phyloP scores from a whole-genome alignment of 192 early-diverging fungal species.

The Gonapodya sp. region DNA sequence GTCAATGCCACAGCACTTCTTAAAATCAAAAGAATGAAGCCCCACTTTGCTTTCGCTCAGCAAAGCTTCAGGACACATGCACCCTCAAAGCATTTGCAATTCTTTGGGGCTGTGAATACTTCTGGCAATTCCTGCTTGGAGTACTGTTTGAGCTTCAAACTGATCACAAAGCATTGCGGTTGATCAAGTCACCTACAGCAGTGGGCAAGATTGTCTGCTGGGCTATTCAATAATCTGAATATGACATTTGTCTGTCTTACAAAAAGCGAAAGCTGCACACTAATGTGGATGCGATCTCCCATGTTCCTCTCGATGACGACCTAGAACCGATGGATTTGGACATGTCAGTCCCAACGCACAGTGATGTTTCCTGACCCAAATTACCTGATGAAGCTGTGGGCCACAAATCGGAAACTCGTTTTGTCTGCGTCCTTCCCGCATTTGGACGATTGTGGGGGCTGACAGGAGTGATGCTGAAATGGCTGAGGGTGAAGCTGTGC shows the following conservation, averaged over 20 bases:
- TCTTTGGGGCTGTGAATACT: slow-evolving; percentile 17
- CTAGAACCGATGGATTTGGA: background rate
- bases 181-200: background rate
- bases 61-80: background rate
- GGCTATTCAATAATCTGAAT: background rate
- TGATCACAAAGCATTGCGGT: background rate
- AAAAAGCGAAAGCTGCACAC: background rate
- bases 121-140: slow-evolving; percentile 14
- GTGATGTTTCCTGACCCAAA: background rate
- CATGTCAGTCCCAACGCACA: background rate
- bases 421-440: background rate
- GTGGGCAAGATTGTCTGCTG: background rate
- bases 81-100: slow-evolving; percentile 18
- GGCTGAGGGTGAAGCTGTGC: background rate
- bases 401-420: background rate
- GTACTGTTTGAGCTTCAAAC: background rate
- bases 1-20: no score
- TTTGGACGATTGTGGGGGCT: background rate
- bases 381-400: background rate
- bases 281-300: background rate
- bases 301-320: background rate
- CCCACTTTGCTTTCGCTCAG: no score
- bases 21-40: no score
- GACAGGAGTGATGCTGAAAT: background rate
- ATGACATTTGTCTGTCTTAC: background rate